Conservation (phyloP, 495 filamentous ascomycete genomes). For the Penicillium odoratum region DNA sequence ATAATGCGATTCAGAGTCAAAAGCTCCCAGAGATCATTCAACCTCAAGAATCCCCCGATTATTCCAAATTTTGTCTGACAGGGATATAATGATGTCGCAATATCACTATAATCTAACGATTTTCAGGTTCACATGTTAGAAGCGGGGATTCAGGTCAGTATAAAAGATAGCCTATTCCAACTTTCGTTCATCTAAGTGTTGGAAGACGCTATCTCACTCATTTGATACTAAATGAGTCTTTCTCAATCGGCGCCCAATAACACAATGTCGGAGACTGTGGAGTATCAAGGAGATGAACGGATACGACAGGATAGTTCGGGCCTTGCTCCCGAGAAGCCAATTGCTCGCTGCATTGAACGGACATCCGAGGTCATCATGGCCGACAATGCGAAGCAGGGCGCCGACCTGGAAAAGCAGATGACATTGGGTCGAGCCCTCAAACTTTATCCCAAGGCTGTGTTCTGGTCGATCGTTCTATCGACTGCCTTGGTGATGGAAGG, state of each 20-base stretch:
- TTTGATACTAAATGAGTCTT: neutral
- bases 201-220: neutral
- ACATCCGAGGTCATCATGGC: neutral
- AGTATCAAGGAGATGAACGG: neutral
- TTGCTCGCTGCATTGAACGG: neutral
- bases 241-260: neutral
- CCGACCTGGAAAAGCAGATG: neutral
- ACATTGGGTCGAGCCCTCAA: conserved; percentile 25
- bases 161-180: neutral
- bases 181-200: neutral
- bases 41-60: neutral
- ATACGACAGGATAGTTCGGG: neutral
- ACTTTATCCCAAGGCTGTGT: conserved; percentile 58
- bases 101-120: neutral
- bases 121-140: neutral
- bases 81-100: neutral
- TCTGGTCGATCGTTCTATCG: conserved; percentile 55
- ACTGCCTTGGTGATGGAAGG: conserved; percentile 59
- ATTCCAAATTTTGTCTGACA: neutral
- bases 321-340: neutral
- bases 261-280: neutral
- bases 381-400: neutral
- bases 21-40: neutral
- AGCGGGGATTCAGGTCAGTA: neutral
- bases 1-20: neutral